These are phyloP conservation scores for Thyridium curvatum DNA, from an alignment of 2,329 filamentous ascomycete genomes.

Conservation along the genomic window DNA sequence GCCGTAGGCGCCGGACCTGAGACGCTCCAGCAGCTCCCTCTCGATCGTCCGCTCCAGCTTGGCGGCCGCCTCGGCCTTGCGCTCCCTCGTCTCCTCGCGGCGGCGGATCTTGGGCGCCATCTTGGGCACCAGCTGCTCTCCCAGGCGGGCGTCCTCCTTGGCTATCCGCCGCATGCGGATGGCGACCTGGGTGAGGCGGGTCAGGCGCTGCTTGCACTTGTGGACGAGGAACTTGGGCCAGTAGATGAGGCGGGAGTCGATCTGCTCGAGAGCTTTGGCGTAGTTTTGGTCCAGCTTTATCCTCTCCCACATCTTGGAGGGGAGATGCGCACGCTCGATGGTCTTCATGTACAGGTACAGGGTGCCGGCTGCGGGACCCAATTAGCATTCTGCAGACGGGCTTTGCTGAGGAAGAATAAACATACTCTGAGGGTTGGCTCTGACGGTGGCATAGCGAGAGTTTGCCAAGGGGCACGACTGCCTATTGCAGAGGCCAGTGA, in stretches of 20 bases:
- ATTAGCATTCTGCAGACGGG: too few species aligned
- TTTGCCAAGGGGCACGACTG: slow-evolving; percentile 90
- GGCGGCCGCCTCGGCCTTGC: slow-evolving; percentile 70
- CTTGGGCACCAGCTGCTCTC: slow-evolving; percentile 82
- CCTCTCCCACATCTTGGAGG: slow-evolving; percentile 89
- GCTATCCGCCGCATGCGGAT: slow-evolving; percentile 75
- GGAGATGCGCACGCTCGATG: slow-evolving; percentile 80
- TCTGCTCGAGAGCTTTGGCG: slow-evolving; percentile 76
- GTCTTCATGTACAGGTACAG: slow-evolving; percentile 98
- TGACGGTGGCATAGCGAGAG: slow-evolving; percentile 86
- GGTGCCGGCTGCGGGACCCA: slow-evolving; percentile 53
- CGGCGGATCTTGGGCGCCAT: slow-evolving; percentile 83
- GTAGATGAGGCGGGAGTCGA: slow-evolving; percentile 83
- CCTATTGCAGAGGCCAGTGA: slow-evolving; percentile 40
- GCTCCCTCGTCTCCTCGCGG: slow-evolving; percentile 64
- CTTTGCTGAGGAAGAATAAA: background rate
- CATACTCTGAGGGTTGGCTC: slow-evolving; percentile 57
- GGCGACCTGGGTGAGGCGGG: slow-evolving; percentile 83
- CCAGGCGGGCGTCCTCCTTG: slow-evolving; percentile 82
- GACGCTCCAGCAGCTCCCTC: slow-evolving; percentile 83
- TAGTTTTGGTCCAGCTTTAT: slow-evolving; percentile 90
- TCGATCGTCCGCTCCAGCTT: slow-evolving; percentile 97
- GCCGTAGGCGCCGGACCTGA: slow-evolving; percentile 89
- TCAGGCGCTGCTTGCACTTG: slow-evolving; percentile 86
- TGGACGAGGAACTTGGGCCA: slow-evolving; percentile 91